Evolutionary conservation across 1,284 basidiomycete genomes (phyloP).

Genomic region (Tylopilus orsonianus): DNA sequence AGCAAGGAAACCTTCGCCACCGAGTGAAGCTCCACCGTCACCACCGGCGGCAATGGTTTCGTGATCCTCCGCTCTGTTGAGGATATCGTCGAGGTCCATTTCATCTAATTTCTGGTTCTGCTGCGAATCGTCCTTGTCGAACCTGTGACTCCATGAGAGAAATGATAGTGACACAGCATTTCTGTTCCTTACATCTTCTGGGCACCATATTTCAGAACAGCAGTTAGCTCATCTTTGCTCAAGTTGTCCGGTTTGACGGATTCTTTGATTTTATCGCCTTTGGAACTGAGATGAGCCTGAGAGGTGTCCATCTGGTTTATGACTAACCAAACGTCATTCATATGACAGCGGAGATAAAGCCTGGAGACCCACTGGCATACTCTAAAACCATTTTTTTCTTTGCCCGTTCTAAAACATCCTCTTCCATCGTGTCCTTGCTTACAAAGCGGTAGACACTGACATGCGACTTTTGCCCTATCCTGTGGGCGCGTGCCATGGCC

Average conservation of each 20-base stretch:
- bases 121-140: constrained; percentile 92
- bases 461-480: constrained; percentile 96
- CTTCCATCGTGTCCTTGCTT: constrained; percentile 99
- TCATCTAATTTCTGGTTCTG: constrained; percentile 97
- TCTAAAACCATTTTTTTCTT: constrained; percentile 99
- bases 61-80: constrained; percentile 95
- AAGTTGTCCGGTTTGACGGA: constrained; percentile 82
- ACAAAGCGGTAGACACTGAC: constrained; percentile 98
- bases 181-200: constrained; percentile 80
- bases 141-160: constrained; percentile 48
- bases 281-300: constrained; percentile 90
- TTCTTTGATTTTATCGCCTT: constrained; percentile 66
- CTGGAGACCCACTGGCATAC: constrained; percentile 83
- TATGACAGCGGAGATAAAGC: constrained; percentile 9
- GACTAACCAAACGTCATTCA: constrained; percentile 50
- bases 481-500: constrained; percentile 98
- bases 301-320: constrained; percentile 99
- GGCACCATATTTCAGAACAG: constrained; percentile 99
- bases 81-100: constrained; percentile 98
- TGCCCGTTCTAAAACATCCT: constrained; percentile 96
- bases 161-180: constrained; percentile 12
- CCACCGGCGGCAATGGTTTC: constrained; percentile 85
- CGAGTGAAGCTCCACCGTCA: constrained; percentile 83
- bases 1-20: constrained; percentile 95
- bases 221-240: constrained; percentile 96